Base-by-base conservation (phyloP, 164 flowering plant genomes). In the Chimonanthus praecox region DNA sequence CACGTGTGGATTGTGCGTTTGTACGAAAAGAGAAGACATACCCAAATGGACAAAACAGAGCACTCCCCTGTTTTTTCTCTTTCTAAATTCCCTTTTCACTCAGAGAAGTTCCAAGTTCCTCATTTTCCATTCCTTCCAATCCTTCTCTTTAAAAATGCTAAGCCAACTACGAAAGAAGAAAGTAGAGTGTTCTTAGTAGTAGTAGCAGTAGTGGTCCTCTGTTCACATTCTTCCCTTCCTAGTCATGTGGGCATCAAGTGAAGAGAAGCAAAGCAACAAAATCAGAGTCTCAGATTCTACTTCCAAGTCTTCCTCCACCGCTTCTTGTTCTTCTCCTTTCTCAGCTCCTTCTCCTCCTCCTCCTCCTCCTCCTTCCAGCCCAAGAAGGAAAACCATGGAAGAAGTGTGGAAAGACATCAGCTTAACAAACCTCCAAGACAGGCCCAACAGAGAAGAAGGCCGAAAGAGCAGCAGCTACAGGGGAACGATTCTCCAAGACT, bases 321-420 rank as follows among this genome's bases (percentile, higher is more conserved):
- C 83, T 3, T 76, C 75, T 9, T 58, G 63, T 13, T 73, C 80
- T n/a, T 64, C 67, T 7, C 61, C 71, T 47, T 64, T 58, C 68
- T 65, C 47, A 9, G 64, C 63, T 67, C 3, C 50, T 65, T 9
- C 66, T 68, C 68, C 13, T 54, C 60, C 4, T 54, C 60, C 16
- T 54, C 60, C 60, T 33, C 33, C 33, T 33, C 47, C 49, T 68
- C n/a, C 33, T 33, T 45, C 73, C 75, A 62, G 15, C 70, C 47
- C 74, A 20, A 76, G 48, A 51, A 76, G 70, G 67, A 84, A 66
- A 70, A 63, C 88, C 79, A 85, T 88, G 88, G 92, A 88, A 72
- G 88, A 88, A 47, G 85, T 88, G 2, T 87, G 92, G 92, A 82
- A 84, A 51, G 85, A 86, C 70, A 87, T 87, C 33, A 80, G 21